Percentiles rank a stretch among this genome's conserved stretches.
phyloP scores from a whole-genome alignment of 1,284 basidiomycete species.

The Malassezia globosa region DNA sequence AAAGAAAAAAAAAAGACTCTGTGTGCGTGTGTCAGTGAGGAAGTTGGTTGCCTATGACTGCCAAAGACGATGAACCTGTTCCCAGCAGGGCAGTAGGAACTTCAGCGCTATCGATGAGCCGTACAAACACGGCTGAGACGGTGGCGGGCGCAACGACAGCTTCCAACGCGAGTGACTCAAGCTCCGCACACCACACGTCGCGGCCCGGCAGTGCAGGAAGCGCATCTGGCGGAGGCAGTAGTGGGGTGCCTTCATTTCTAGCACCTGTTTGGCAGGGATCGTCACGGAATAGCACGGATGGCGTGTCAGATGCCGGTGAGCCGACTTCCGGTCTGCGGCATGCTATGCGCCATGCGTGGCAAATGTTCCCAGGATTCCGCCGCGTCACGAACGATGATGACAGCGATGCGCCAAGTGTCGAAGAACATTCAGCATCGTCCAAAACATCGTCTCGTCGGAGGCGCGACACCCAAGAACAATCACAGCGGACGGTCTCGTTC shows the following conservation, averaged over 20 bases:
- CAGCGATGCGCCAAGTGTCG: background rate
- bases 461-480: background rate
- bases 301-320: background rate
- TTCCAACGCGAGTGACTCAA: too few species aligned
- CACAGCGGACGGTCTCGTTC: too few species aligned
- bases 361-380: slow-evolving; percentile 9
- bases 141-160: too few species aligned
- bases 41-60: too few species aligned
- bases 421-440: background rate
- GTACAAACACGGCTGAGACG: too few species aligned
- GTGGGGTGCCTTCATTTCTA: background rate
- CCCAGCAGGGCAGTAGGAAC: too few species aligned
- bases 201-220: background rate
- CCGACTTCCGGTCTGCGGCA: slow-evolving; percentile 2
- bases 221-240: too few species aligned
- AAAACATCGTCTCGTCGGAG: background rate
- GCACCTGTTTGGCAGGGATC: too few species aligned
- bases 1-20: too few species aligned
- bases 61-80: too few species aligned
- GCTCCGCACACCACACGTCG: background rate
- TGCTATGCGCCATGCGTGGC: slow-evolving; percentile 15
- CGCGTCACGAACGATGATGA: background rate
- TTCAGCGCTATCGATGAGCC: too few species aligned
- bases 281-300: slow-evolving; percentile 2
- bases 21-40: too few species aligned